Evolutionary conservation across 805 yeast genomes (phyloP), one percentile per base, ranked within the genome.

Genomic region (Hanseniaspora lachancei): DNA sequence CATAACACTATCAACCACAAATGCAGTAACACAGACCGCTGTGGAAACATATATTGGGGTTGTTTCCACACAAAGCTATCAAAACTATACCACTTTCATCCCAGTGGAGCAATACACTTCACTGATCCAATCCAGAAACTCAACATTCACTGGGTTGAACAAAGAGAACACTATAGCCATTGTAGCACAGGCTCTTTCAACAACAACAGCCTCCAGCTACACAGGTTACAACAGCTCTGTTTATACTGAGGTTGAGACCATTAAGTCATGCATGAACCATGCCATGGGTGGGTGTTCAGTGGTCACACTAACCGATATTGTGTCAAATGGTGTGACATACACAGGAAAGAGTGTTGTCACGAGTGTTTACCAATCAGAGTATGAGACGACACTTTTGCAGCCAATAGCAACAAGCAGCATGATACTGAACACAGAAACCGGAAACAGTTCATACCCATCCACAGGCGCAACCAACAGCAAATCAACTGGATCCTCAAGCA

Each of bases 201-300:
- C 54, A 16, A 55, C 55, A n/a, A 24, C 47, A 27, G 36, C 49
- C 16, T 13, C 8, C 5, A 48, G 12, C 10, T 53, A 47, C 29
- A 32, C 47, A 16, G 23, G 24, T 27, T 23, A 12, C 32, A 51
- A 52, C 23, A 49, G 48, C 7, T 46, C 38, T 35, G 38, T 50
- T 10, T 40, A 51, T 9, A 57, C 51, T 24, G 15, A 46, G 7
- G 27, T 21, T 7, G 51, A 52, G 10, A 57, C 61, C 13, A n/a
- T 55, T 16, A 52, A 57, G 13, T 52, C 58, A 7, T 59, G 61
- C 48, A 18, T 35, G 24, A 38, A 46, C n/a, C 50, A 54, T 21
- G 57, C 51, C 23, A 46, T 54, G 52, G 50, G 50, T 29, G 56
- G 50, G 5, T 53, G 56, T 29, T 21, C 29, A 3, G 16, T 53